Evolutionary conservation across 2,329 filamentous ascomycete genomes (phyloP).

Genomic region (Myrmaecium sp.): DNA sequence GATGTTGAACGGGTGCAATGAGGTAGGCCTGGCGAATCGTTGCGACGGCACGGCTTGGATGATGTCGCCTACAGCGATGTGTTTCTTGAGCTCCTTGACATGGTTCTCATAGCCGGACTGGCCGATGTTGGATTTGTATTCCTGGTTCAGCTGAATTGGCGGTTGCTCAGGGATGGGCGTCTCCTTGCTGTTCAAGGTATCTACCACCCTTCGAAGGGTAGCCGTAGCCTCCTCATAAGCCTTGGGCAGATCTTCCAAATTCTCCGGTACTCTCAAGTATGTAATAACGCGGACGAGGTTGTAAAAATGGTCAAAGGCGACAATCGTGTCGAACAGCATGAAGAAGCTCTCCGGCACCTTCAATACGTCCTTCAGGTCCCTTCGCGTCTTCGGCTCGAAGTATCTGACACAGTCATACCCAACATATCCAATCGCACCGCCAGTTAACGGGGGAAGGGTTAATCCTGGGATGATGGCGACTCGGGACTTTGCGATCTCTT

Average conservation of each 20-base stretch:
- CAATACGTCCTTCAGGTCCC: conserved; percentile 75
- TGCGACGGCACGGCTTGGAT: conserved; percentile 96
- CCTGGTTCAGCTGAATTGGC: conserved; percentile 53
- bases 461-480: conserved; percentile 73
- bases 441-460: conserved; percentile 69
- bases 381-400: conserved; percentile 92
- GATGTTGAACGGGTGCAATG: conserved; percentile 91
- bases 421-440: conserved; percentile 89
- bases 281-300: conserved; percentile 87
- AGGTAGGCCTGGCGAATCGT: conserved; percentile 75
- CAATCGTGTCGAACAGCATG: conserved; percentile 89
- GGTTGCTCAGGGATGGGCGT: conserved; percentile 62
- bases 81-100: conserved; percentile 70
- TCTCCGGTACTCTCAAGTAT: conserved; percentile 54
- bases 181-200: conserved; percentile 55
- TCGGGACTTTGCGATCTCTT: conserved; percentile 60
- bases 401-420: conserved; percentile 96
- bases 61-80: conserved; percentile 84
- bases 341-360: conserved; percentile 86
- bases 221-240: conserved; percentile 53
- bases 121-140: conserved; percentile 87
- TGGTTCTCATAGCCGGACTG: conserved; percentile 78
- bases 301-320: conserved; percentile 90
- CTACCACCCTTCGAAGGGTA: conserved; percentile 49
- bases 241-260: conserved; percentile 37